These are phyloP conservation scores for Plenodomus lindquistii DNA, from an alignment of 2,329 filamentous ascomycete genomes.

Conservation along the genomic window DNA sequence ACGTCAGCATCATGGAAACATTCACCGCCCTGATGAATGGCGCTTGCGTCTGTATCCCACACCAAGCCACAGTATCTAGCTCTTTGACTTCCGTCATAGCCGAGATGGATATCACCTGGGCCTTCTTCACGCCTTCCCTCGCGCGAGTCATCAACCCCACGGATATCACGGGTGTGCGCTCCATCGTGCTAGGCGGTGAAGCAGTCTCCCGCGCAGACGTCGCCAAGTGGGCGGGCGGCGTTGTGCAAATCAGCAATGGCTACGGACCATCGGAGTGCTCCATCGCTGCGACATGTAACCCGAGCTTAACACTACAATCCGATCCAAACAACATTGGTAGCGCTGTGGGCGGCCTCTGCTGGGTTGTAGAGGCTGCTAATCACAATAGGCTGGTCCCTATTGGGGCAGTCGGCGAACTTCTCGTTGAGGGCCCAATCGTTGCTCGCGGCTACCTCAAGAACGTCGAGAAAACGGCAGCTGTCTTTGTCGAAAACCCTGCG, in stretches of 20 bases:
- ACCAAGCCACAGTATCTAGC: not conserved
- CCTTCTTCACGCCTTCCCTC: conserved; percentile 1
- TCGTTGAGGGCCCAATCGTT: conserved; percentile 21
- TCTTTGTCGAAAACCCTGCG: not conserved
- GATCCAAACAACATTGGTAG: too few relatives aligned
- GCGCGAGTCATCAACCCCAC: not conserved
- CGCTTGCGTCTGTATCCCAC: conserved; percentile 46
- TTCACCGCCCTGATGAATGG: conserved; percentile 60
- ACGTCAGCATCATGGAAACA: conserved; percentile 56
- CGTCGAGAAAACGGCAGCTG: conserved; percentile 20
- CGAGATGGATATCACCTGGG: not conserved
- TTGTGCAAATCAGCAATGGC: conserved; percentile 11
- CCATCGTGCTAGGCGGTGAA: not conserved
- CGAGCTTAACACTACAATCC: too few relatives aligned
- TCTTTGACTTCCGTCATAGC: not conserved
- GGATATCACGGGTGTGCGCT: not conserved
- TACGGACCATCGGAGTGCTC: conserved; percentile 24
- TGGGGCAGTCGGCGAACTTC: conserved; percentile 24
- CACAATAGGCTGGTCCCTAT: conserved; percentile 11
- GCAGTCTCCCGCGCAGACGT: conserved; percentile 3
- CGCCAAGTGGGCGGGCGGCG: conserved; percentile 5
- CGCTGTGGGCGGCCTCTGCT: too few relatives aligned
- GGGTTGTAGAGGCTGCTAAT: too few relatives aligned
- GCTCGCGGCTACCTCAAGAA: conserved; percentile 14
- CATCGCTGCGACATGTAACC: conserved; percentile 19